Base-by-base conservation (phyloP, 148 eudicot species). In the Arctostaphylos glauca region DNA sequence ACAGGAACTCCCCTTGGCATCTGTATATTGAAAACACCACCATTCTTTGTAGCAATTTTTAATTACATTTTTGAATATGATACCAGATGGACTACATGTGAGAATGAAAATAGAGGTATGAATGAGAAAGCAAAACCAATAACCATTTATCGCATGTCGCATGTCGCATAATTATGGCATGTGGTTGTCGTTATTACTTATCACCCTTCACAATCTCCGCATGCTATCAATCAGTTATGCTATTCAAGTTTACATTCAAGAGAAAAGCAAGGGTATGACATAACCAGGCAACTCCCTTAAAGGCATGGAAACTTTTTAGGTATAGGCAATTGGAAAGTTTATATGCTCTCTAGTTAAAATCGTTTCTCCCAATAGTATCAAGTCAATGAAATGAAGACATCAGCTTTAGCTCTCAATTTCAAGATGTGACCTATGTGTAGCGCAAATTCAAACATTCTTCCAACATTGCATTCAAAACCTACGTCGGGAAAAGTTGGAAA, bases 1-100 rank as follows among this genome's bases (percentile, higher is more conserved):
- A 94, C 99, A 56, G 99, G 99, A 74, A 96, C 93, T 74, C 99
- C 99, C 81, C 99, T 92, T 76, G 99, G 99, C 99, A 96, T 96
- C 99, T 96, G 88, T 74, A 80, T 62, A 43, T 53, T 66, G 47
- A 50, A 77, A 44, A 54, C 68, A 38, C 60, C 50, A 54, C n/a
- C n/a, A 41, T 19, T 58, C 14, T 9, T 73, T 18, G 25, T 9
- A 66, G 6, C 70, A 15, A 5, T 25, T 53, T n/a, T 62, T 19
- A 73, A 14, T 16, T 31, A 10, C 3, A 41, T 15, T 9, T 2
- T 3, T 47, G 18, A 44, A 72, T 21, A 10, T n/a, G 56, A 47
- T 2, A 74, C 15, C 2, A 14, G 13, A 10, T 21, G 19, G 55
- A 50, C 58, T 49, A 8, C 78, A 21, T 13, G 43, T 49, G 19